A percentile compares a stretch with the other conserved stretches of the same genome.
phyloP scores from a whole-genome alignment of 345 rosid genomes.

The Triadica sebifera region DNA sequence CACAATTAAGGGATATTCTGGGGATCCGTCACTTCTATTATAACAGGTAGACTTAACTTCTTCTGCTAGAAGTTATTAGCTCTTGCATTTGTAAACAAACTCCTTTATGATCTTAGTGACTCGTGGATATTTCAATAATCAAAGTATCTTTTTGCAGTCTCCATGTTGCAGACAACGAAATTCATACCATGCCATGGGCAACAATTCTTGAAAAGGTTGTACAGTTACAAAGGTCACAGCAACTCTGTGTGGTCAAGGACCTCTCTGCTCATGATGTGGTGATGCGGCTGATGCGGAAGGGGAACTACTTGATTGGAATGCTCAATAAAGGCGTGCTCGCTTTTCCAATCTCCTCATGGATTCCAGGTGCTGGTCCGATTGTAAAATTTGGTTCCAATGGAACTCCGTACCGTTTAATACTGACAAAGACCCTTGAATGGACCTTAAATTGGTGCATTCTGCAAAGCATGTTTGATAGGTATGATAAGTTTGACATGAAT shows the following conservation, averaged over 20 bases:
- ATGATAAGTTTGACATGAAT: constrained; percentile 22
- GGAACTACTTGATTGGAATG: constrained; percentile 97
- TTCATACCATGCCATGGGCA: constrained; percentile 93
- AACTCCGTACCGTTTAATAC: constrained; percentile 49
- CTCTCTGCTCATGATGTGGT: constrained; percentile 94
- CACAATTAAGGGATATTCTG: constrained; percentile 80
- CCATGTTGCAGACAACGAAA: constrained; percentile 82
- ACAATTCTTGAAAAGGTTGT: constrained; percentile 90
- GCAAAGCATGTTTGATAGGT: constrained; percentile 99
- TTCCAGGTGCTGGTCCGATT: constrained; percentile 94
- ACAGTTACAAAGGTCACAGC: constrained; percentile 66
- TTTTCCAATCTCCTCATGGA: constrained; percentile 76
- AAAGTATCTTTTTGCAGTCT: constrained; percentile 54
- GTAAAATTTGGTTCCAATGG: constrained; percentile 57
- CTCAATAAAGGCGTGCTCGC: constrained; percentile 94
- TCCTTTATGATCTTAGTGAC: neutral
- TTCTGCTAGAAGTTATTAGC: constrained; percentile 4
- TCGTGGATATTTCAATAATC: constrained; percentile 4
- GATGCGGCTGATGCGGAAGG: constrained; percentile 98
- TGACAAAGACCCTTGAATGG: constrained; percentile 97
- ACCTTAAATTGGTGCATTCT: constrained; percentile 96
- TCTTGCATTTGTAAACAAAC: constrained; percentile 7
- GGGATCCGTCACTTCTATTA: constrained; percentile 78
- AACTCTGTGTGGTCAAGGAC: constrained; percentile 91
- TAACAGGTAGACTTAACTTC: constrained; percentile 51